Conservation (phyloP, 2,329 filamentous ascomycete genomes). For the Fusarium transvaalense region DNA sequence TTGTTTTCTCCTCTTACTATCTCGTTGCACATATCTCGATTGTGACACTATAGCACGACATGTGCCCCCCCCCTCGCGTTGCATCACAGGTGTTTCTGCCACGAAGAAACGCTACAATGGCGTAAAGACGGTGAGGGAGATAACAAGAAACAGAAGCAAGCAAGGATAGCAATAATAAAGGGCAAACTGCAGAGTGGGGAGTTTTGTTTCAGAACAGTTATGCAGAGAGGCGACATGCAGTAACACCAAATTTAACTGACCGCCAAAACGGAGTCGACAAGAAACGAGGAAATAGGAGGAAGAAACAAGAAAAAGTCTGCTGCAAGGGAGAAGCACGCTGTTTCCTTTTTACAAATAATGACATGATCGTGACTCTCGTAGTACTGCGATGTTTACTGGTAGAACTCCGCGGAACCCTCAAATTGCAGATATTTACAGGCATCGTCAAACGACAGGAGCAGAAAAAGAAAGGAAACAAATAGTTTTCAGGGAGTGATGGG, state of each 20-base stretch:
- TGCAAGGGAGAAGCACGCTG: conserved; percentile 20
- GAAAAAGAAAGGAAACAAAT: neutral
- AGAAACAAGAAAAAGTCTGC: conserved; percentile 2
- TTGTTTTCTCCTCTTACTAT: neutral
- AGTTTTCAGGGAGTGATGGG: neutral
- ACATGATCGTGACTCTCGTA: neutral
- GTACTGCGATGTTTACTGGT: conserved; percentile 15
- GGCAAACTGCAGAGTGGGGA: conserved; percentile 3
- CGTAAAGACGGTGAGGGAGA: conserved; percentile 40
- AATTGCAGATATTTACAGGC: conserved; percentile 10
- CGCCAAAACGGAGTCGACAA: conserved; percentile 11
- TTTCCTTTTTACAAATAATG: neutral
- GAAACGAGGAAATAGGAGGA: neutral
- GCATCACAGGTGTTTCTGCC: conserved; percentile 22
- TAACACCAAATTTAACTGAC: conserved; percentile 34
- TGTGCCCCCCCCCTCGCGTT: conserved; percentile 13
- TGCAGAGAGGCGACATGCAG: conserved; percentile 41
- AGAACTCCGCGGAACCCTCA: neutral
- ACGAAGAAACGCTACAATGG: conserved; percentile 17
- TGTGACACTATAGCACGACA: conserved; percentile 44
- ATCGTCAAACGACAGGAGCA: conserved; percentile 10
- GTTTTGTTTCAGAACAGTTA: conserved; percentile 37
- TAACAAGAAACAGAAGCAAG: neutral
- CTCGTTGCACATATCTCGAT: conserved; percentile 48
- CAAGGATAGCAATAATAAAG: conserved; percentile 4